Evolutionary conservation across 257 asterid species (phyloP).

Genomic region (Solanum chilense): DNA sequence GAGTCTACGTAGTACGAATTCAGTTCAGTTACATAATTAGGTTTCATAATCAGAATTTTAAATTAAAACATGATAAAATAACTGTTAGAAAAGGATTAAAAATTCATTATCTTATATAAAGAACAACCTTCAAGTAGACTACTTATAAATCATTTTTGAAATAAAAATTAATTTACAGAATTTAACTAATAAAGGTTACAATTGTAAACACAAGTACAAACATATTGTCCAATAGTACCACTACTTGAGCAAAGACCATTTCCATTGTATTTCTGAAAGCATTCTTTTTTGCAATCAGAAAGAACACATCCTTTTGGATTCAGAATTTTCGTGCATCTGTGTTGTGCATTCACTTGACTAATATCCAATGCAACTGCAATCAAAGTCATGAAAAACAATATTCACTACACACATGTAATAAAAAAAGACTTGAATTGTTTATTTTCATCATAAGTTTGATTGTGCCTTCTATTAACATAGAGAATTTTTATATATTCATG

Average conservation of each 20-base stretch:
- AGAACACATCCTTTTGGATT: neutral
- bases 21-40: neutral
- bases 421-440: neutral
- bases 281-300: too few relatives aligned
- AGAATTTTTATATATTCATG: too few relatives aligned
- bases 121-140: neutral
- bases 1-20: neutral
- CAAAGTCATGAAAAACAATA: neutral
- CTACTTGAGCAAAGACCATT: neutral
- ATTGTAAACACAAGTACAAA: neutral
- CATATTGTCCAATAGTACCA: neutral
- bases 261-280: neutral
- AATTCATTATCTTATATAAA: neutral
- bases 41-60: neutral
- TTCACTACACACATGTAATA: too few relatives aligned
- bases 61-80: neutral
- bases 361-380: slow-evolving; percentile 1
- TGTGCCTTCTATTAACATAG: neutral
- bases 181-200: neutral
- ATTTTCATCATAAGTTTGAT: neutral
- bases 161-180: neutral
- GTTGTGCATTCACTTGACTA: neutral
- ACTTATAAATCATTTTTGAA: neutral
- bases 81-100: neutral
- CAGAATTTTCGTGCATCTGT: neutral